These are phyloP conservation scores for Saccharomyces pastorianus DNA, from an alignment of 1,139 yeast genomes.

Conservation along the genomic window DNA sequence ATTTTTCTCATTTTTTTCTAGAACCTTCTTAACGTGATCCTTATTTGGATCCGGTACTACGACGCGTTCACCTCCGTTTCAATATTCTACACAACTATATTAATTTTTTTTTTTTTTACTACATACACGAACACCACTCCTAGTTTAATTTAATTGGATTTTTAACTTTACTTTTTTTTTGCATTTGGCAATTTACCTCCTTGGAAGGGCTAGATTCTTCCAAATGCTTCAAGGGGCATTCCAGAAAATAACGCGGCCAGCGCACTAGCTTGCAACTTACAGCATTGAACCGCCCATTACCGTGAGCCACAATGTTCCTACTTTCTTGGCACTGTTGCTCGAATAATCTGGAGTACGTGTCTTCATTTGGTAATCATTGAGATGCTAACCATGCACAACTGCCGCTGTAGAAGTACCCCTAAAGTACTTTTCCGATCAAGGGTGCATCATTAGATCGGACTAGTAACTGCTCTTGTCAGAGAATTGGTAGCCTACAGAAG, in stretches of 20 bases:
- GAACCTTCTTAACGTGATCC: conserved; percentile 3
- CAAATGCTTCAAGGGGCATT: neutral
- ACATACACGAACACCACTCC: neutral
- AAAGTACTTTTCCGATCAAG: neutral
- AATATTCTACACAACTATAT: neutral
- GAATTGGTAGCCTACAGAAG: neutral
- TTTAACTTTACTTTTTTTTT: neutral
- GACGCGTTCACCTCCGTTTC: neutral
- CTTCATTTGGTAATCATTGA: neutral
- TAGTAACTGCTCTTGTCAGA: neutral
- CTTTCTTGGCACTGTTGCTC: neutral
- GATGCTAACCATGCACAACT: neutral
- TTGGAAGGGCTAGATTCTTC: neutral
- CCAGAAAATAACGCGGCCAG: neutral
- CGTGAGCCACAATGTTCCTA: neutral
- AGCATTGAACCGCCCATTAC: neutral
- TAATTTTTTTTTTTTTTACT: neutral
- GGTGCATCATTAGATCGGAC: neutral
- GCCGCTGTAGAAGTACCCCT: neutral
- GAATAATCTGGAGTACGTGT: neutral
- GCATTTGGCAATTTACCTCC: neutral
- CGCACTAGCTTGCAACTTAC: neutral
- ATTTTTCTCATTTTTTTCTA: neutral
- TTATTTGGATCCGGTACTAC: conserved; percentile 1
- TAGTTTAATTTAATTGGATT: neutral